Percentiles rank a stretch among this genome's conserved stretches.
Conservation (phyloP, 2,329 filamentous ascomycete species). For the Diatrype stigma region DNA sequence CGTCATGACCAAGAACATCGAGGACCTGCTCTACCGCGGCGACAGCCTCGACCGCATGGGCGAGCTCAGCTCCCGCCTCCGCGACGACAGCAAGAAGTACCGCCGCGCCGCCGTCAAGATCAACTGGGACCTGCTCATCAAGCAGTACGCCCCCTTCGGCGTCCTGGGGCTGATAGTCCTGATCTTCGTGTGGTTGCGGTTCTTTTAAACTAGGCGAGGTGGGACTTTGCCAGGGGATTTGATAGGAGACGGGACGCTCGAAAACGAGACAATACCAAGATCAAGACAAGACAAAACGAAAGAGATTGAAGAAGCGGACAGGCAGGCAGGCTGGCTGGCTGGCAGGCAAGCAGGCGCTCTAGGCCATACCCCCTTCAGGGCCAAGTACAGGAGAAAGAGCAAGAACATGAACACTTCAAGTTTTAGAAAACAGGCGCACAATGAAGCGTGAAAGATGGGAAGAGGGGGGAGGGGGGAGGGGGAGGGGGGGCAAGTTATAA, state of each 20-base stretch:
- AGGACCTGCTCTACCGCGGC: slow-evolving; percentile 91
- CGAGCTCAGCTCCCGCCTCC: slow-evolving; percentile 79
- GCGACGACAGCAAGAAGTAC: slow-evolving; percentile 95
- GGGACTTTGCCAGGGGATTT: no score
- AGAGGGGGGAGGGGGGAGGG: no score
- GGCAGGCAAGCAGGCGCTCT: neutral
- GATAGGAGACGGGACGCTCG: no score
- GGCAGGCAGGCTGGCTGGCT: neutral
- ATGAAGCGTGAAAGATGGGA: no score
- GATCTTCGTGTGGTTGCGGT: slow-evolving; percentile 86
- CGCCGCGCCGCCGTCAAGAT: slow-evolving; percentile 87
- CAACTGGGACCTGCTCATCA: slow-evolving; percentile 94
- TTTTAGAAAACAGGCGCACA: no score
- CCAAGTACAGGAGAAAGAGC: neutral
- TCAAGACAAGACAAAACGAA: no score
- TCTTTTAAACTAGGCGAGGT: slow-evolving; percentile 63
- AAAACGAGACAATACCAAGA: no score
- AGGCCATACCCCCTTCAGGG: no score
- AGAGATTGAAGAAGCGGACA: neutral
- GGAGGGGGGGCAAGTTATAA: no score
- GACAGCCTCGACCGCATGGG: slow-evolving; percentile 97
- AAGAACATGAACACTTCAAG: neutral
- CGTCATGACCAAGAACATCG: slow-evolving; percentile 99
- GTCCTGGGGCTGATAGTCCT: slow-evolving; percentile 77
- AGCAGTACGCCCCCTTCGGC: slow-evolving; percentile 93